Evolutionary conservation across 306 rosid genomes (phyloP).

Genomic region (Dalbergia oliveri): DNA sequence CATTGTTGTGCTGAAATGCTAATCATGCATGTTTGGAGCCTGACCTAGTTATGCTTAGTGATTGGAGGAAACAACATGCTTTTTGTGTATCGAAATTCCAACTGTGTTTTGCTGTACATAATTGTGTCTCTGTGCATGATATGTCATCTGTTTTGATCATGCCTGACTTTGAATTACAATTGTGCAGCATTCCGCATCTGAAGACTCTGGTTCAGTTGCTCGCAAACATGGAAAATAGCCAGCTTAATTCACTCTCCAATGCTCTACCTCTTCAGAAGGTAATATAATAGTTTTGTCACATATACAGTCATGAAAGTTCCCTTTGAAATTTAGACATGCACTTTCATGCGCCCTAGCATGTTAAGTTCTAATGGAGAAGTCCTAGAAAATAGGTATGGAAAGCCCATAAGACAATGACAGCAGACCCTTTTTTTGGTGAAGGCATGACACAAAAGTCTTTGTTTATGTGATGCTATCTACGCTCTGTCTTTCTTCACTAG

Average conservation of each 20-base stretch:
- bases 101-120: not conserved
- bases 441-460: slow-evolving; percentile 14
- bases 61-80: not conserved
- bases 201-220: slow-evolving; percentile 81
- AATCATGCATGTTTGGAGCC: slow-evolving; percentile 33
- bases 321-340: slow-evolving; percentile 15
- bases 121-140: not conserved
- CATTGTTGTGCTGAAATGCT: slow-evolving; percentile 3
- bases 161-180: slow-evolving; percentile 34
- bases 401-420: not conserved
- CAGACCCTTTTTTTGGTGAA: not conserved
- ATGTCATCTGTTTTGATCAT: slow-evolving; percentile 32
- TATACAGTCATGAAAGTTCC: slow-evolving; percentile 4
- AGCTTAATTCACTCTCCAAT: slow-evolving; percentile 67
- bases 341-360: not conserved
- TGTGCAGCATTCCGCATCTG: slow-evolving; percentile 76
- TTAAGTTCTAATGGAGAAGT: slow-evolving; percentile 20
- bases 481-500: not conserved
- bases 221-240: slow-evolving; percentile 84
- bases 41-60: slow-evolving; percentile 1
- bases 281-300: slow-evolving; percentile 30
- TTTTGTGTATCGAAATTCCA: slow-evolving; percentile 7
- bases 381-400: slow-evolving; percentile 12
- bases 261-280: slow-evolving; percentile 65
- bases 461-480: slow-evolving; percentile 21